Evolutionary conservation across 345 rosid genomes (phyloP), one percentile per base, ranked within the genome.

Genomic region (Aethionema arabicum): DNA sequence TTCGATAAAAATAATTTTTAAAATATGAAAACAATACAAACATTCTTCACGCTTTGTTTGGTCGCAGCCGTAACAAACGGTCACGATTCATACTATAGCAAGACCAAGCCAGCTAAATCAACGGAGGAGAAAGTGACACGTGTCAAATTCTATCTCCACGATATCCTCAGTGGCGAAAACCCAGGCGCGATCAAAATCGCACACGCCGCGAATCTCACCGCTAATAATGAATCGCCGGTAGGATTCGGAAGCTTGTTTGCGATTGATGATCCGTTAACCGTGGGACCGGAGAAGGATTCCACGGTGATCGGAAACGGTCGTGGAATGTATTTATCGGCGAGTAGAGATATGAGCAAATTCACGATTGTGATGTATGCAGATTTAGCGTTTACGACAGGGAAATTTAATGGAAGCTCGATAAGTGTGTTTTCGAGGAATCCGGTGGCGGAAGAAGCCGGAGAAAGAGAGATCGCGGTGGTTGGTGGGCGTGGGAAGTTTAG

Each of bases 401-500:
- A 56, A 49, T 79, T 68, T 12, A 77, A 76, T 0, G 84, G 86
- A 7, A 82, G 82, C 58, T 82, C 87, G 10, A 58, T 82, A 0
- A 66, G 82, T 8, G 53, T 79, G 5, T 76, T 77, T 15, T 82
- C 86, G 44, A 77, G 77, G 67, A 75, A 77, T 61, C 77, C 80
- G 32, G 69, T 68, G 15, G 51, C 61, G 13, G 77, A 79, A 42
- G 75, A 65, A 5, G 57, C 53, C 3, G 55, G 73, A 4, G 61
- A 46, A 4, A 48, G 80, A 10, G 80, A 81, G 59, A 29, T 81
- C 6, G 77, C 82, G 6, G 70, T 81, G 14, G 85, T 81, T 6
- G 85, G 85, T 27, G 86, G 83, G 0, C 79, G 83, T 56, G 82
- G 81, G 2, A 53, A 31, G 13, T 77, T 82, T 14, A 79, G 71